phyloP scores from a whole-genome alignment of 1,284 basidiomycete genomes.

The Tranzscheliella williamsii region DNA sequence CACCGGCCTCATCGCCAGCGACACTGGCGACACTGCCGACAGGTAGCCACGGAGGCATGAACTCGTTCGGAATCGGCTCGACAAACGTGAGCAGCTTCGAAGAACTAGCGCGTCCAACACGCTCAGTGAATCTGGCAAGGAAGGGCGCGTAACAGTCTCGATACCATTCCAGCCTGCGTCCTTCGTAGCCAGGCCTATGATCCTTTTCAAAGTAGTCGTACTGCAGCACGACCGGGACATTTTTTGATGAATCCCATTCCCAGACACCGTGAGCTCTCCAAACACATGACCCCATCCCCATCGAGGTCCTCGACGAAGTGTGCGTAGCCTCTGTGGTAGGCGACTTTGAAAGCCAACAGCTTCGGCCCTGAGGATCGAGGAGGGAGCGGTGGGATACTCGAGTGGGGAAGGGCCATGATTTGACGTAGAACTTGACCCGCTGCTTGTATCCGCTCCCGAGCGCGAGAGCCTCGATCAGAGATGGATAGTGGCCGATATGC shows the following conservation, averaged over 20 bases:
- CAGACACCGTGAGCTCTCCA: conserved; percentile 94
- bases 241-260: conserved; percentile 77
- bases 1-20: not conserved
- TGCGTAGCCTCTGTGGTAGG: conserved; percentile 66
- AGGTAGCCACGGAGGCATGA: conserved; percentile 52
- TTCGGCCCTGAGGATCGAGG: conserved; percentile 44
- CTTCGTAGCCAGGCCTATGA: conserved; percentile 31
- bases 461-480: conserved; percentile 54
- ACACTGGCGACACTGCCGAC: too few relatives aligned
- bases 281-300: conserved; percentile 65
- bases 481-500: conserved; percentile 74
- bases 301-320: not conserved
- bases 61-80: conserved; percentile 60
- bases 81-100: conserved; percentile 25
- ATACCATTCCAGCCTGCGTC: conserved; percentile 54
- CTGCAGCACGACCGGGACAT: conserved; percentile 75
- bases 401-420: conserved; percentile 57
- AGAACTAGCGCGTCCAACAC: conserved; percentile 10
- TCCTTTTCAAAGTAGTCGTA: conserved; percentile 80
- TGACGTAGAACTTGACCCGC: conserved; percentile 66
- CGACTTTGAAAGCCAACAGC: conserved; percentile 66
- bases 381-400: conserved; percentile 38
- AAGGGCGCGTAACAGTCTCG: conserved; percentile 57
- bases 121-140: conserved; percentile 25
- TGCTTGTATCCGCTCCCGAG: conserved; percentile 48